Base-by-base conservation (phyloP, 768 basidiomycete species). In the Boletus rubropictus region DNA sequence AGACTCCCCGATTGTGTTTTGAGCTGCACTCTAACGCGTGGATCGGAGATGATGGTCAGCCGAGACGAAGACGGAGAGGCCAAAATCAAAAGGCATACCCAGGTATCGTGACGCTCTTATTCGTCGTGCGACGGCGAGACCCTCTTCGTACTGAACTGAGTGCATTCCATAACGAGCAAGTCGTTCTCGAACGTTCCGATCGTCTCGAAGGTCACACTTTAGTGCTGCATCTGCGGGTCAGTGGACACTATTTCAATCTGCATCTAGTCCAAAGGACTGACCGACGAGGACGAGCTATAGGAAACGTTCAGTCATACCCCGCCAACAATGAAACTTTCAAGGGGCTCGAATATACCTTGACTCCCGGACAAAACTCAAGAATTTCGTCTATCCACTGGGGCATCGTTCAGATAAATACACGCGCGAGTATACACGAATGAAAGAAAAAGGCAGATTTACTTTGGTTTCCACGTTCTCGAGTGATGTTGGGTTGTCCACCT, bases 391-490 rank as follows among this genome's bases (percentile, higher is more conserved):
- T 75, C 93, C 94, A 96, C 91, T 95, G 60, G 14, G 31, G 12
- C 20, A 33, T n/a, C 17, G 48, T 49, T 48, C 20, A 50, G 35
- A 17, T 42, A 21, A 17, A 42, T 3, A 32, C 12, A 42, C 24
- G 38, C 1, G 45, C n/a, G 11, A 34, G 20, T 7, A 42, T 31
- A 25, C 7, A 31, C 28, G 25, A n/a, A 10, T 28, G 11, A 29
- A 12, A 11, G 12, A 11, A 10, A 10, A 14, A 11, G 21, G 41
- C 41, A 11, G 29, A 42, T 29, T 45, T 54, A 88, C 91, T 76
- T 95, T 98, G 18, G 81, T 76, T 63, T 95, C 92, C n/a, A 96
- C 83, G 59, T 98, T 98, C 59, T 96, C 95, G 52, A 98, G 69
- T 24, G 93, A 96, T n/a, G 80, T 79, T 8, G 94, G 95, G 54